These are phyloP conservation scores for Podospora bellae-mahoneyi DNA, from an alignment of 495 filamentous ascomycete genomes.

Conservation along the genomic window DNA sequence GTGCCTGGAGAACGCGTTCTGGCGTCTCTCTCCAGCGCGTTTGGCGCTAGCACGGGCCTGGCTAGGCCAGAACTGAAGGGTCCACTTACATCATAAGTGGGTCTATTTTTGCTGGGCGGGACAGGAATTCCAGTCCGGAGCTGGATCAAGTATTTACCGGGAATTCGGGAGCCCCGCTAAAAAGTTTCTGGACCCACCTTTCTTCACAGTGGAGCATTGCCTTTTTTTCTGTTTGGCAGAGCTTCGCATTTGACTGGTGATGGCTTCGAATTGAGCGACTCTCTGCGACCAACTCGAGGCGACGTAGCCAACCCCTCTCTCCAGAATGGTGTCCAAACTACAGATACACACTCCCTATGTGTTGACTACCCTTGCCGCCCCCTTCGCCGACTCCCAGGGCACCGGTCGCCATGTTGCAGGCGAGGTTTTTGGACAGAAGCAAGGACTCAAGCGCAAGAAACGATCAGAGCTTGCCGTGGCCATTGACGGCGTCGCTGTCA, in stretches of 20 bases:
- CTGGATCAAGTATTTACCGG: constrained; percentile 31
- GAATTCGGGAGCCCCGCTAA: constrained; percentile 17
- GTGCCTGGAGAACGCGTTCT: constrained; percentile 4
- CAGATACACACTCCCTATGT: constrained; percentile 57
- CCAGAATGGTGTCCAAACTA: constrained; percentile 50
- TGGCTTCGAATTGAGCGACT: constrained; percentile 15
- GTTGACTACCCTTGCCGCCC: constrained; percentile 63
- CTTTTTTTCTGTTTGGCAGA: constrained; percentile 27
- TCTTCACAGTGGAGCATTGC: constrained; percentile 20
- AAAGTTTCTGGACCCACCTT: constrained; percentile 18
- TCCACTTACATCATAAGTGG: constrained; percentile 21
- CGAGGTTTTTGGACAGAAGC: constrained; percentile 66
- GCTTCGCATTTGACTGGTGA: constrained; percentile 14
- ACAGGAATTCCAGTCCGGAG: not conserved
- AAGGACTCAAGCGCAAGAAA: constrained; percentile 77
- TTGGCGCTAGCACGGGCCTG: constrained; percentile 6
- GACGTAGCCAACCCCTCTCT: constrained; percentile 4
- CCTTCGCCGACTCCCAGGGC: constrained; percentile 54
- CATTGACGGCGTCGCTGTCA: constrained; percentile 86
- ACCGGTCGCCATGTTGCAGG: constrained; percentile 57
- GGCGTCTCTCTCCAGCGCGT: constrained; percentile 8
- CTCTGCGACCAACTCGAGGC: constrained; percentile 5
- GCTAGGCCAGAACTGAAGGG: not conserved
- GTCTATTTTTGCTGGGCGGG: constrained; percentile 2
- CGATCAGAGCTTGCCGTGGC: constrained; percentile 77